Percentiles rank a stretch among this genome's conserved stretches.
Conservation (phyloP, 495 filamentous ascomycete species). For the Beverwykella pulmonaria region DNA sequence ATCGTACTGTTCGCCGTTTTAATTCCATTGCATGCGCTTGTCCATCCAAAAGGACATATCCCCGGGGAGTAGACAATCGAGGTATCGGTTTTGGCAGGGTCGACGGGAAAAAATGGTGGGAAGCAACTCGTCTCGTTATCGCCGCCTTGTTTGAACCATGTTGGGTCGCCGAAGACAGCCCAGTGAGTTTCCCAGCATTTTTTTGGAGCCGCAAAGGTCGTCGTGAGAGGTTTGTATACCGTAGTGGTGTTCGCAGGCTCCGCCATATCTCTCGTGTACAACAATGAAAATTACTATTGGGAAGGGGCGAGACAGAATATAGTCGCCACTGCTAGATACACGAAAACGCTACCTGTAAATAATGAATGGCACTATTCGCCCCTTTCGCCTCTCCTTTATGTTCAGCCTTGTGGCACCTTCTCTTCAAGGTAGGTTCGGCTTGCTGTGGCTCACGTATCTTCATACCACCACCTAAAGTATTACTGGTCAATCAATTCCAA, state of each 20-base stretch:
- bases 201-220: background rate
- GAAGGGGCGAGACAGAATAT: too few species aligned
- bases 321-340: too few species aligned
- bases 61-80: background rate
- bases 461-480: background rate
- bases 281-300: background rate
- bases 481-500: background rate
- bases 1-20: background rate
- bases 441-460: background rate
- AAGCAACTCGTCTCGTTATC: background rate
- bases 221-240: background rate
- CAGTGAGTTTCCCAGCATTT: too few species aligned
- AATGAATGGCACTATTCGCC: too few species aligned
- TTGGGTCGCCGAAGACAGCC: too few species aligned
- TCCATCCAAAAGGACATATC: background rate
- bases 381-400: too few species aligned
- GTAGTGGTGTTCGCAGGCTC: background rate
- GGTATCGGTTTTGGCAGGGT: background rate
- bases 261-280: background rate
- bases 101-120: background rate
- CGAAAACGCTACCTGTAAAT: too few species aligned
- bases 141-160: too few species aligned
- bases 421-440: background rate
- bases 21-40: background rate
- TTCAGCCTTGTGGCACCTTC: background rate